Evolutionary conservation across 495 filamentous ascomycete species (phyloP), one percentile per base, ranked within the genome.

Genomic region (Parmelia sp.): DNA sequence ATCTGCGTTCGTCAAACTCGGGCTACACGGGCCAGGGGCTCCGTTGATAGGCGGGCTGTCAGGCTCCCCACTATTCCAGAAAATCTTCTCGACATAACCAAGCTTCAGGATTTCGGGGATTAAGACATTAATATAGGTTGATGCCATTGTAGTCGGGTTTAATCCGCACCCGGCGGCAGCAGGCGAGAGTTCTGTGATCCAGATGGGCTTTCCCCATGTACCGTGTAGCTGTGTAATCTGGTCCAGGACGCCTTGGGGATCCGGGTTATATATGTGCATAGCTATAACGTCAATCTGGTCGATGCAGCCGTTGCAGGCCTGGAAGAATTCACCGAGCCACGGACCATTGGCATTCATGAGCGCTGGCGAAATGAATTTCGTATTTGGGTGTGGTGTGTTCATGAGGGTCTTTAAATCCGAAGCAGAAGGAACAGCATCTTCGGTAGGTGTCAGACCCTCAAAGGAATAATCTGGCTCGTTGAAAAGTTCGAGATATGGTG

Each of bases 401-500:
- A 69, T 44, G 9, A 71, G 19, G 3, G n/a, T 10, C 8, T 23
- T 49, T 0, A 69, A 59, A 19, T 62, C 31, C 12, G 51, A 27
- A 42, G 65, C 67, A 5, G 69, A 59, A 19, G 49, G 44, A 14
- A 14, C 65, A 8, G 69, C 39, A 11, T 58, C 55, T 27, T 63
- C 65, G n/a, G 58, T 36, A 17, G 40, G 58, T 9, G 69, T 71
- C 12, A 56, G 31, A 8, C 60, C 60, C 6, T 53, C 35, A 27
- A 57, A 71, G 3, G 64, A 67, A 51, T 42, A 68, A 55, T 71
- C 69, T 17, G 69, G 69, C 42, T 71, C 69, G 56, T 71, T 71
- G 65, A 57, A 71, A 17, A 71, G 56, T 56, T 61, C 69, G 57
- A 71, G 62, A 35, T 67, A 71, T 2, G 42, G 12, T 11, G 69